Conservation (phyloP, 164 flowering plant genomes). For the Magnolia officinalis region DNA sequence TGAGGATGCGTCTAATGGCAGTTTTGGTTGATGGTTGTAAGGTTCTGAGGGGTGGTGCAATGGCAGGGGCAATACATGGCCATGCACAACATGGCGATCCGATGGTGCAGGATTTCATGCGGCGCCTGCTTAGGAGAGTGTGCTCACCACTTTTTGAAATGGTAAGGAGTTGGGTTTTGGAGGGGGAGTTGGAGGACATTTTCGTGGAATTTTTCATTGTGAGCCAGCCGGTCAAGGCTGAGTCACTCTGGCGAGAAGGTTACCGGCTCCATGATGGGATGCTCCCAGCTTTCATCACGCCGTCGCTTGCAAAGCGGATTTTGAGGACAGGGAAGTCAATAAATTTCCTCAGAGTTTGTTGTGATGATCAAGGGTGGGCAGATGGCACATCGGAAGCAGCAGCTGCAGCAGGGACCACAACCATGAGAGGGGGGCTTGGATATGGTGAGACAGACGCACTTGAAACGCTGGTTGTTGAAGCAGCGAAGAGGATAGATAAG, state of each 20-base stretch:
- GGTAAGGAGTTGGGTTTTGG: constrained; percentile 99
- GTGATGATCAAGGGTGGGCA: constrained; percentile 97
- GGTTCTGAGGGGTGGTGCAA: constrained; percentile 89
- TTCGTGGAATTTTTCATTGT: constrained; percentile 85
- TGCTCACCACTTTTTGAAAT: constrained; percentile 97
- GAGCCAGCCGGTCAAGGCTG: constrained; percentile 88
- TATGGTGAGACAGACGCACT: constrained; percentile 98
- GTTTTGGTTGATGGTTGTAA: constrained; percentile 88
- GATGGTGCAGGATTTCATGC: constrained; percentile 87
- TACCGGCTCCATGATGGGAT: constrained; percentile 74
- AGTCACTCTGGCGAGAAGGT: constrained; percentile 97
- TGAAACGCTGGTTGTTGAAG: constrained; percentile 80
- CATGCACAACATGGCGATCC: constrained; percentile 97
- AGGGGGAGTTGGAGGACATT: constrained; percentile 94
- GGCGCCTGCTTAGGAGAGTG: constrained; percentile 68
- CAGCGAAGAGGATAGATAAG: constrained; percentile 91
- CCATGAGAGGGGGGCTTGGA: constrained; percentile 81
- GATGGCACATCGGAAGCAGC: constrained; percentile 89
- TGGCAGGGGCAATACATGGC: constrained; percentile 96
- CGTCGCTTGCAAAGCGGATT: constrained; percentile 80
- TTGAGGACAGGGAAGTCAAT: constrained; percentile 96
- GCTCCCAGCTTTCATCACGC: constrained; percentile 90
- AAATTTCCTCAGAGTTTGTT: constrained; percentile 93
- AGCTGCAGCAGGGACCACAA: constrained; percentile 80
- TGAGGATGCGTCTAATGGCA: constrained; percentile 95